phyloP scores from a whole-genome alignment of 352 stramenopile genomes.

The Phytophthora sansomeana region DNA sequence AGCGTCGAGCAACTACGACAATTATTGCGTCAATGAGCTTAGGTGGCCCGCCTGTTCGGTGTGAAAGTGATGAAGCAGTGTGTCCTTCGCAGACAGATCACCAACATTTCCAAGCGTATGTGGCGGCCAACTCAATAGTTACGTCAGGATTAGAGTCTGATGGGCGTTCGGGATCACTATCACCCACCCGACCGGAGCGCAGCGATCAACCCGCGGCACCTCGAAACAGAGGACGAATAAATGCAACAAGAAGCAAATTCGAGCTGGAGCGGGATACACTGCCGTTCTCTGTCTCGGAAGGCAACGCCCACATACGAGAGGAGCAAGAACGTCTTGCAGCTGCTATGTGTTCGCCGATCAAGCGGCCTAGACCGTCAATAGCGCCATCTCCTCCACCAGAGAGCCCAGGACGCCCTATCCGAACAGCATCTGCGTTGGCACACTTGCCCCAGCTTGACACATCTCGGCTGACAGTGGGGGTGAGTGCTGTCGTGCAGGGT shows the following conservation, averaged over 20 bases:
- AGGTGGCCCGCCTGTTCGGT: not conserved
- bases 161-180: slow-evolving; percentile 11
- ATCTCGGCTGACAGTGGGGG: slow-evolving; percentile 55
- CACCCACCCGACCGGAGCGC: slow-evolving; percentile 31
- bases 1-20: slow-evolving; percentile 43
- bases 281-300: slow-evolving; percentile 43
- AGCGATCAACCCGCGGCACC: slow-evolving; percentile 1
- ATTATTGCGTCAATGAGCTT: slow-evolving; percentile 45
- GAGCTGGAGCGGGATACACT: slow-evolving; percentile 50
- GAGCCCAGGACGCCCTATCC: slow-evolving; percentile 32
- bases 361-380: slow-evolving; percentile 16
- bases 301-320: slow-evolving; percentile 38
- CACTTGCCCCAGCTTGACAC: slow-evolving; percentile 66
- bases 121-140: slow-evolving; percentile 49
- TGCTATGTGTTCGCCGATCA: slow-evolving; percentile 48
- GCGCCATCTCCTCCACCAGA: slow-evolving; percentile 12
- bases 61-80: slow-evolving; percentile 2
- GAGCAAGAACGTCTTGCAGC: slow-evolving; percentile 33
- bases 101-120: slow-evolving; percentile 46
- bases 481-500: slow-evolving; percentile 58
- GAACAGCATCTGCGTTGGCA: slow-evolving; percentile 36
- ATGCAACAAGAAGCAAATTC: slow-evolving; percentile 47
- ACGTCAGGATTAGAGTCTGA: slow-evolving; percentile 15
- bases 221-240: slow-evolving; percentile 9
- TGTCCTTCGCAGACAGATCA: slow-evolving; percentile 32